Percentiles rank a stretch among this genome's conserved stretches.
phyloP scores from a whole-genome alignment of 2,329 filamentous ascomycete species.

The Colletotrichum kahawae region DNA sequence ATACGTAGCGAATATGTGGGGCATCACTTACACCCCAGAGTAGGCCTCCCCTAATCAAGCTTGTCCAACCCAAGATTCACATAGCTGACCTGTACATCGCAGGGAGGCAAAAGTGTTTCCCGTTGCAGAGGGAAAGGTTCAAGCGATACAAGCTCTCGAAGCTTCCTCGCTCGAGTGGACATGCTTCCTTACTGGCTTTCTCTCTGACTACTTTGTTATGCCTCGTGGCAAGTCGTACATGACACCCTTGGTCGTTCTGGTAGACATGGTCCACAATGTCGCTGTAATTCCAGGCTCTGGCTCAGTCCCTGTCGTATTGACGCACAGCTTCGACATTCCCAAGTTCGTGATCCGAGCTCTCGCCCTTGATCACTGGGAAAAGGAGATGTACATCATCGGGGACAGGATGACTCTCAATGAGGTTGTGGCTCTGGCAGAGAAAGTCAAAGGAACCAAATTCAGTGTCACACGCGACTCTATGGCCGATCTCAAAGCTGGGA shows the following conservation, averaged over 20 bases:
- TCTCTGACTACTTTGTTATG: conserved; percentile 30
- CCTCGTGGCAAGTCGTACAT: conserved; percentile 30
- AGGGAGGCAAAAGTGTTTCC: background rate
- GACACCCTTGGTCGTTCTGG: conserved; percentile 17
- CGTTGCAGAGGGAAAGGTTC: conserved; percentile 39
- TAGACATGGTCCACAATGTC: background rate
- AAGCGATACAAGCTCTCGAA: conserved; percentile 42
- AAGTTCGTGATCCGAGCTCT: conserved; percentile 41
- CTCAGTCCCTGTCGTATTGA: background rate
- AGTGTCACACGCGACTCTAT: conserved; percentile 34
- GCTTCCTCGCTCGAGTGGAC: conserved; percentile 43
- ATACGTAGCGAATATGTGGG: conserved; percentile 48
- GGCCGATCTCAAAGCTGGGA: conserved; percentile 35
- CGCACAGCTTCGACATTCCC: background rate
- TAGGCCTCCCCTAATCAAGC: background rate
- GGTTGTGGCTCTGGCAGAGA: conserved; percentile 39
- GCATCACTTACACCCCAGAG: conserved; percentile 20
- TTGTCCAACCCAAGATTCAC: conserved; percentile 2
- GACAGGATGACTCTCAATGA: conserved; percentile 42
- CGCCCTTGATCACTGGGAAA: conserved; percentile 42
- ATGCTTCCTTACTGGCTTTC: conserved; percentile 24
- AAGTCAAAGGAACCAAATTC: conserved; percentile 40
- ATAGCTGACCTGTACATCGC: conserved; percentile 29
- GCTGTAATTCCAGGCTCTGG: conserved; percentile 3
- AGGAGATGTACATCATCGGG: conserved; percentile 31